Evolutionary conservation across 2,329 filamentous ascomycete genomes (phyloP).

Genomic region (Fusarium ambrosium): DNA sequence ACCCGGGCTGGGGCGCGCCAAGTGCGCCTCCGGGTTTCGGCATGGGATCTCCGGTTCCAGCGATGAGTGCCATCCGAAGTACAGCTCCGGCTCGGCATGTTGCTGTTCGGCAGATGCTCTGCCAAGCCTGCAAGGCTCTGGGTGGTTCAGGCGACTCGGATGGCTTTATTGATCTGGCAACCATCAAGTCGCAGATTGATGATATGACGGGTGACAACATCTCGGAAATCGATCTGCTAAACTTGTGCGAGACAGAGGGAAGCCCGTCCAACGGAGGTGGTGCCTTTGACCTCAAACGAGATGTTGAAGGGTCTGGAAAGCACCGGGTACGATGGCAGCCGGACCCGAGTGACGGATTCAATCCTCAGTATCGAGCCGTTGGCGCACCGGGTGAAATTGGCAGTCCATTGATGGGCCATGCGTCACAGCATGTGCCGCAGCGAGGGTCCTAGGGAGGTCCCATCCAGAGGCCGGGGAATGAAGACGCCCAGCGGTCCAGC

Average conservation of each 20-base stretch:
- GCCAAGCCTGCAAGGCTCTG: slow-evolving; percentile 80
- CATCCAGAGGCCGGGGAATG: slow-evolving; percentile 12
- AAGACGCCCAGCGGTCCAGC: slow-evolving; percentile 14
- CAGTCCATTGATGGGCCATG: slow-evolving; percentile 69
- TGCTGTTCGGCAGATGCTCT: slow-evolving; percentile 79
- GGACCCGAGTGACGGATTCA: slow-evolving; percentile 60
- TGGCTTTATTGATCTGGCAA: slow-evolving; percentile 78
- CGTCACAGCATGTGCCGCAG: slow-evolving; percentile 49
- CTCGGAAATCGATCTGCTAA: slow-evolving; percentile 77
- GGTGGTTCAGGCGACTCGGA: slow-evolving; percentile 60
- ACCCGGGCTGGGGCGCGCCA: slow-evolving; percentile 55
- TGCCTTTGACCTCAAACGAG: slow-evolving; percentile 78
- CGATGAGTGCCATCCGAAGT: slow-evolving; percentile 46
- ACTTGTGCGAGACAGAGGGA: slow-evolving; percentile 92
- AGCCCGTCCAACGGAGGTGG: slow-evolving; percentile 89
- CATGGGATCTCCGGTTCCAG: slow-evolving; percentile 50
- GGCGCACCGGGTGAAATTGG: slow-evolving; percentile 78
- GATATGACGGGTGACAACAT: slow-evolving; percentile 61
- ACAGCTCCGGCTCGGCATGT: slow-evolving; percentile 68
- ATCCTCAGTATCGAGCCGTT: slow-evolving; percentile 59
- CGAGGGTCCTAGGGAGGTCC: slow-evolving; percentile 50
- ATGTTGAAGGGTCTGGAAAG: slow-evolving; percentile 55
- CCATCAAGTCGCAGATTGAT: slow-evolving; percentile 76
- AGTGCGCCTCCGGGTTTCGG: slow-evolving; percentile 52
- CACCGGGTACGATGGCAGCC: slow-evolving; percentile 68